Percentiles rank a stretch among this genome's conserved stretches.
These are phyloP conservation scores for Cryphonectria japonica DNA, from an alignment of 2,329 filamentous ascomycete genomes.

Conservation along the genomic window DNA sequence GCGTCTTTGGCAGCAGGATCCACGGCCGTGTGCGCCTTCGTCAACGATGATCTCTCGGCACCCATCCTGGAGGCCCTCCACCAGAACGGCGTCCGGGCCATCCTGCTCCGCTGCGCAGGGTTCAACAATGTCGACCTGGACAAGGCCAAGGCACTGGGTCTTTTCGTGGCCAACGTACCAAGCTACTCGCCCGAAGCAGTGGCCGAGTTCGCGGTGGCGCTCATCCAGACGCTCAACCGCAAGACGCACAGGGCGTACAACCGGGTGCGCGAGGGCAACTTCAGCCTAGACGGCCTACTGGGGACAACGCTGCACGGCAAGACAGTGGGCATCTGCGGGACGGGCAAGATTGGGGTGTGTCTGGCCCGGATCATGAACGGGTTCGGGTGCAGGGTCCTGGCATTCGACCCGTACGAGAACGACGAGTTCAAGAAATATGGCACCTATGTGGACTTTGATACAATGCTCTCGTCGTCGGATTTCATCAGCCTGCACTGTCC, in stretches of 20 bases:
- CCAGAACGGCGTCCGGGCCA: constrained; percentile 54
- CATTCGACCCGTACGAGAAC: constrained; percentile 60
- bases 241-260: constrained; percentile 71
- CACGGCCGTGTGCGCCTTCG: constrained; percentile 68
- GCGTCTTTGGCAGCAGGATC: constrained; percentile 55
- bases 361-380: constrained; percentile 65
- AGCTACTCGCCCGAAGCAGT: constrained; percentile 72
- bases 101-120: constrained; percentile 69
- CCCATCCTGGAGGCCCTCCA: constrained; percentile 56
- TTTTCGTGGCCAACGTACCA: constrained; percentile 69
- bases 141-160: constrained; percentile 55
- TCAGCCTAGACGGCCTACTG: constrained; percentile 65
- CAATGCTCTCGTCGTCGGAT: constrained; percentile 59
- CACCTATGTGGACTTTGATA: constrained; percentile 56
- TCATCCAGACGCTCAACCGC: constrained; percentile 69
- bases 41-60: constrained; percentile 63
- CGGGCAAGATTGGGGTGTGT: constrained; percentile 67
- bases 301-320: constrained; percentile 65
- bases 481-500: constrained; percentile 70
- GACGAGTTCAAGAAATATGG: constrained; percentile 55
- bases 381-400: constrained; percentile 66
- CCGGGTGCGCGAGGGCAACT: constrained; percentile 70
- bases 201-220: constrained; percentile 69
- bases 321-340: constrained; percentile 68
- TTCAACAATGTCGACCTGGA: constrained; percentile 69